These are phyloP conservation scores for Tricholoma furcatifolium DNA, from an alignment of 768 basidiomycete species.

Conservation along the genomic window DNA sequence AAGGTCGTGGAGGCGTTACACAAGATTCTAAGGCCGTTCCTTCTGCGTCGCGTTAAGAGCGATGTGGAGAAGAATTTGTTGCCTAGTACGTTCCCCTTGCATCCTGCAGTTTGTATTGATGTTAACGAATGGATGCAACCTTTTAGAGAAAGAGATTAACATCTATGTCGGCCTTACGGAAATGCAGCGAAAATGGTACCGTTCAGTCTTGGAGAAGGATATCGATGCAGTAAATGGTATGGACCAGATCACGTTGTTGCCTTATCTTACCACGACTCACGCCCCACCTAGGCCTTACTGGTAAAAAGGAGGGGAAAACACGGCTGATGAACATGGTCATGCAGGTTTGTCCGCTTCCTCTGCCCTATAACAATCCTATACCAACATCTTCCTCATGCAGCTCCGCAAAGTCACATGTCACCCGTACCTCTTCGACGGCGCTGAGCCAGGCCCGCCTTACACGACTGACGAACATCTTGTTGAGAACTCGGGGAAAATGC, in stretches of 20 bases:
- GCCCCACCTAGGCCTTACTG: slow-evolving; percentile 63
- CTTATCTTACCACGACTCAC: background rate
- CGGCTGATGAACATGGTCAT: slow-evolving; percentile 98
- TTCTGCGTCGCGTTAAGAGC: slow-evolving; percentile 89
- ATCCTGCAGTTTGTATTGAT: background rate
- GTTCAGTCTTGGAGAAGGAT: slow-evolving; percentile 93
- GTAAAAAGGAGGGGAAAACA: slow-evolving; percentile 99
- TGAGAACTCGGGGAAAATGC: slow-evolving; percentile 95
- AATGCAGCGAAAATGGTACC: slow-evolving; percentile 99
- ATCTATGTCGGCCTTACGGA: slow-evolving; percentile 96
- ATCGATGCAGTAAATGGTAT: slow-evolving; percentile 96
- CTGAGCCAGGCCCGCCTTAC: slow-evolving; percentile 98
- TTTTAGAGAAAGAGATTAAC: slow-evolving; percentile 93
- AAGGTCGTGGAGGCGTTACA: slow-evolving; percentile 96
- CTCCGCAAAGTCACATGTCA: slow-evolving; percentile 88
- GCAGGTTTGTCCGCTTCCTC: slow-evolving; percentile 56
- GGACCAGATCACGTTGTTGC: slow-evolving; percentile 14
- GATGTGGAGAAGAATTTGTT: slow-evolving; percentile 96
- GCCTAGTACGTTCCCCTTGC: slow-evolving; percentile 59
- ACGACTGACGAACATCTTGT: slow-evolving; percentile 97
- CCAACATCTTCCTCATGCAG: slow-evolving; percentile 25
- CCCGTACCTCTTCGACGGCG: slow-evolving; percentile 91
- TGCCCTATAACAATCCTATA: background rate
- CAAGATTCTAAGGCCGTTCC: slow-evolving; percentile 94
- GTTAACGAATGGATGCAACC: slow-evolving; percentile 1